Base-by-base conservation (phyloP, 129 eudicot species). In the Arctium lappa region DNA sequence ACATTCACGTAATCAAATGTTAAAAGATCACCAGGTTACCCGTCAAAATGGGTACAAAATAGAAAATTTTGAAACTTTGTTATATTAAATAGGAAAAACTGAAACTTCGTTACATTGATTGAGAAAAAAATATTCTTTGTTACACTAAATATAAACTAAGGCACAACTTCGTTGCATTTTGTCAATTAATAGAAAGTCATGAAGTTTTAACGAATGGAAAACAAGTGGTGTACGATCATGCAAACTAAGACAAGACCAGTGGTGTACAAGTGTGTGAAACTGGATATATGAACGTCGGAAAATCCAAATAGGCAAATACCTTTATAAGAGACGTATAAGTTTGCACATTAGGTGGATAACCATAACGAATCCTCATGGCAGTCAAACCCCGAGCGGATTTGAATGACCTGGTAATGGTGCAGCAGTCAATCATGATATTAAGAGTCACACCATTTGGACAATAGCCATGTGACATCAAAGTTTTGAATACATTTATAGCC, bases 351-450 rank as follows among this genome's bases (percentile, higher is more conserved):
- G 90, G 91, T 84, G 34, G 69, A 85, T 81, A 90, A 32, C 98
- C 98, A 48, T 74, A 73, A 71, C 92, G 95, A 48, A 90, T 84
- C 97, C 93, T 96, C 95, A 82, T 74, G 18, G 95, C 89, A 1
- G 87, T 83, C 39, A 96, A 68, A 27, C 92, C 92, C 82, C 74
- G 85, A 69, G 99, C 98, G 68, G 95, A 93, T 85, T 83, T 89
- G 74, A 90, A 89, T 34, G 97, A 89, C 66, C 88, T 70, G 32
- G 76, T 80, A 77, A 89, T 72, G 84, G 87, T 79, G 86, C 97
- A 95, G 85, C 99, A 91, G 82, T 90, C 89, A 73, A 95, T 91
- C 98, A 95, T 91, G 78, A 90, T 91, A 85, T 30, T 89, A 62
- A 86, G 91, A 33, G 97, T 95, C 69, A 86, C 89, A 50, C 80